A percentile compares a stretch with the other conserved stretches of the same genome.
phyloP scores from a whole-genome alignment of 257 asterid genomes.

The Handroanthus guayacan region DNA sequence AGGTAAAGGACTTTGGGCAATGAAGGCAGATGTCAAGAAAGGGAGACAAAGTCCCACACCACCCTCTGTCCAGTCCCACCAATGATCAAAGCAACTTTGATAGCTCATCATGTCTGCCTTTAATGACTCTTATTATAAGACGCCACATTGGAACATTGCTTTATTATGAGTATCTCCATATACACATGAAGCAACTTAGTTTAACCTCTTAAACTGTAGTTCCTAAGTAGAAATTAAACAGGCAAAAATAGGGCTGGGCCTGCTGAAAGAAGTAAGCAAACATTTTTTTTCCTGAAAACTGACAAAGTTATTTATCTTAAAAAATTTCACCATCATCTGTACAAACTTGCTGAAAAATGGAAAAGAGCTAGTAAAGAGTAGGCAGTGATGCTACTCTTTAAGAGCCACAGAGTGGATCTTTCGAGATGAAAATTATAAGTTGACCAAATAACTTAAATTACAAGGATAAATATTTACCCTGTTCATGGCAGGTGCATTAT shows the following conservation, averaged over 20 bases:
- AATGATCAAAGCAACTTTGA: background rate
- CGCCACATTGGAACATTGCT: background rate
- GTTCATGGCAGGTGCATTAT: constrained; percentile 94
- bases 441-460: constrained; percentile 3
- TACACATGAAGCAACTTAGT: background rate
- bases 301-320: background rate
- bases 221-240: background rate
- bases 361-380: constrained; percentile 24
- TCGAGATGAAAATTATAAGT: background rate
- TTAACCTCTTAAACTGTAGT: background rate
- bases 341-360: constrained; percentile 3
- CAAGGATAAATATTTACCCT: constrained; percentile 63
- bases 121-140: constrained; percentile 1
- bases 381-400: background rate
- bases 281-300: background rate
- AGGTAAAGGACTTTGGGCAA: background rate
- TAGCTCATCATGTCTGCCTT: background rate
- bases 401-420: background rate
- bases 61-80: background rate
- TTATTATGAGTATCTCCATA: background rate
- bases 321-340: background rate
- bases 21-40: too few species aligned
- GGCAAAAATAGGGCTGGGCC: background rate
- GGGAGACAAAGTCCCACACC: too few species aligned
- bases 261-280: background rate